A percentile compares a stretch with the other conserved stretches of the same genome.
Conservation (phyloP, 2,329 filamentous ascomycete genomes). For the Cadophora luteo-olivacea region DNA sequence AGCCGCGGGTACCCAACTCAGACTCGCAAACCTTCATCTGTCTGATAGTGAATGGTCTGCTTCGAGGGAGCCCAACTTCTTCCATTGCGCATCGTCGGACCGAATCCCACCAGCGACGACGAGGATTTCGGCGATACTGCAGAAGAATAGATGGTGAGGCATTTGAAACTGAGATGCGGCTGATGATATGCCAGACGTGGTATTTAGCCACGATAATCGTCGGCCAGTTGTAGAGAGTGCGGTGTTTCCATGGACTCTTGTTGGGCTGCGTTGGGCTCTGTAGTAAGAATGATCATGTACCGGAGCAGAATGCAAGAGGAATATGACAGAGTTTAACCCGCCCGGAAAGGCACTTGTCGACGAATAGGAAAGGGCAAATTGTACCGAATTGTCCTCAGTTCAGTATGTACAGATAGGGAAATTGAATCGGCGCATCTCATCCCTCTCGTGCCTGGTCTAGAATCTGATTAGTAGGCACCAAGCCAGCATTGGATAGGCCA, state of each 20-base stretch:
- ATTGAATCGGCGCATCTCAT: conserved; percentile 5
- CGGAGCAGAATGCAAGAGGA: not conserved
- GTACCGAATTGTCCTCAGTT: not conserved
- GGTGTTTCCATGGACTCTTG: not conserved
- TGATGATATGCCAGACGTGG: not conserved
- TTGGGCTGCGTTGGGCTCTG: conserved; percentile 15
- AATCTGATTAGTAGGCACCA: conserved; percentile 9
- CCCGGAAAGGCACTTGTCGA: not conserved
- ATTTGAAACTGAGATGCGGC: not conserved
- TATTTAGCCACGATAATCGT: conserved; percentile 12
- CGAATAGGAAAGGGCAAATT: not conserved
- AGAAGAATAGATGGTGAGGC: not conserved
- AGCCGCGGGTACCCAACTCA: not conserved
- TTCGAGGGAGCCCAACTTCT: not conserved
- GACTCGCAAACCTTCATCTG: not conserved
- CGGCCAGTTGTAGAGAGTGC: conserved; percentile 10
- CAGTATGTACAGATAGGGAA: conserved; percentile 5
- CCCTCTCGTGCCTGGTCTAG: not conserved
- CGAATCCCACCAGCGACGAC: not conserved
- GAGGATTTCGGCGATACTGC: not conserved
- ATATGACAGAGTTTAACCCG: not conserved
- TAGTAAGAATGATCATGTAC: not conserved
- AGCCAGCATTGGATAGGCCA: not conserved
- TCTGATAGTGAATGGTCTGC: not conserved
- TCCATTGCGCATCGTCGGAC: not conserved